Conservation (phyloP, 1,284 basidiomycete genomes). For the Melampsora abietis-canadensis region DNA sequence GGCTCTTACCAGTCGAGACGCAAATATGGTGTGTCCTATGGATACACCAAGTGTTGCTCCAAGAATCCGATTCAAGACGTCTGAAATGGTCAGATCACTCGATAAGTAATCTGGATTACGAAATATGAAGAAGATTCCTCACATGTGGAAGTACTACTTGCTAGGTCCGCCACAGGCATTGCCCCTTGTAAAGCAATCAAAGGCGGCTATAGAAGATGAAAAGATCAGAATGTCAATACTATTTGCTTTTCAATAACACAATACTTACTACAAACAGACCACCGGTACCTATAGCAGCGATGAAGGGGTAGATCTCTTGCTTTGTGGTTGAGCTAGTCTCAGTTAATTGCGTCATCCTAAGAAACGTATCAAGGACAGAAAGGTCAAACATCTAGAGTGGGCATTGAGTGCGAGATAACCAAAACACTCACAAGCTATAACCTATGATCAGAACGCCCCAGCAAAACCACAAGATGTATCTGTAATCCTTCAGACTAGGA, state of each 20-base stretch:
- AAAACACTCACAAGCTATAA: not conserved
- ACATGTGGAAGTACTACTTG: conserved; percentile 5
- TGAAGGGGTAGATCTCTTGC: conserved; percentile 6
- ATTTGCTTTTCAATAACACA: not conserved
- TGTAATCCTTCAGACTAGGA: conserved; percentile 63
- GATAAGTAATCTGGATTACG: not conserved
- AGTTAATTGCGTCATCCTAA: not conserved
- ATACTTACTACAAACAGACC: not conserved
- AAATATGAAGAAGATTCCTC: not conserved
- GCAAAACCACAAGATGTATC: conserved; percentile 63
- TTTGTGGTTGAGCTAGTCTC: not conserved
- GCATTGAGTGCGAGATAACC: not conserved
- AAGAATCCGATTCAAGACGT: not conserved
- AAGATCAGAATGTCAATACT: not conserved
- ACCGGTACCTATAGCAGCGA: not conserved
- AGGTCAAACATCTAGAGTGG: too few species aligned
- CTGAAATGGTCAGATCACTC: not conserved
- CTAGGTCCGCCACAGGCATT: not conserved
- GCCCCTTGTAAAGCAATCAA: conserved; percentile 3
- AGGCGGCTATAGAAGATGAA: not conserved
- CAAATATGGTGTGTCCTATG: conserved; percentile 2
- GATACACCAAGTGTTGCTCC: conserved; percentile 5
- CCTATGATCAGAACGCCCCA: not conserved
- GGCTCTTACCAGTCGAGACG: not conserved
- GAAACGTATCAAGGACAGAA: not conserved